Evolutionary conservation across 257 asterid genomes (phyloP).

Genomic region (Solanum bukasovii): DNA sequence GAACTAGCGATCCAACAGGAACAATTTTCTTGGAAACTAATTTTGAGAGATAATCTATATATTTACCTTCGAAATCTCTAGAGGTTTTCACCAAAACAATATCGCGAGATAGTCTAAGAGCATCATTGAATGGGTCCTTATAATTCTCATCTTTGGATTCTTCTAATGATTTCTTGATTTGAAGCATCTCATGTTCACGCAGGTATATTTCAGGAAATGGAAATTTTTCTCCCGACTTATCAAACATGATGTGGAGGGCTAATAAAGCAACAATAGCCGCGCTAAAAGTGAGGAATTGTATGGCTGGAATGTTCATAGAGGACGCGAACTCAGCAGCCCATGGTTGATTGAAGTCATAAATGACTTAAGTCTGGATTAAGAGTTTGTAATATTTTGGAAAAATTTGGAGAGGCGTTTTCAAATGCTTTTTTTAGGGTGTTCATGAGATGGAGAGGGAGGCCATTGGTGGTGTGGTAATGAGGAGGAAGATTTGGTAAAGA

Average conservation of each 20-base stretch:
- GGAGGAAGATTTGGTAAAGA: conserved; percentile 19
- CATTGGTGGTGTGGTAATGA: conserved; percentile 43
- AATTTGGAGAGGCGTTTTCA: conserved; percentile 15
- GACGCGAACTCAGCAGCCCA: conserved; percentile 35
- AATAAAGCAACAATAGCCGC: conserved; percentile 16
- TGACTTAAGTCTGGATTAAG: conserved; percentile 20
- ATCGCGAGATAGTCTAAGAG: not conserved
- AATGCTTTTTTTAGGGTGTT: conserved; percentile 22
- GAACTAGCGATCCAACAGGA: conserved; percentile 31
- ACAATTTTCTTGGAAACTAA: conserved; percentile 24
- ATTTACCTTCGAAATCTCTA: conserved; percentile 26
- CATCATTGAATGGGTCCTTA: not conserved
- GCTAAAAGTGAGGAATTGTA: conserved; percentile 27
- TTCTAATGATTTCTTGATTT: not conserved
- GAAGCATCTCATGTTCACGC: not conserved
- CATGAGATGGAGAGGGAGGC: conserved; percentile 37
- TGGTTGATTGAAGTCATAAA: conserved; percentile 37
- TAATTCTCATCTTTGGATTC: not conserved
- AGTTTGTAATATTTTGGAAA: conserved; percentile 4
- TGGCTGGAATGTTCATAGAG: conserved; percentile 12
- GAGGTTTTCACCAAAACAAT: conserved; percentile 25
- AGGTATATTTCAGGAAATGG: conserved; percentile 9
- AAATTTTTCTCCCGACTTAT: not conserved
- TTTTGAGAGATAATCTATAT: conserved; percentile 8
- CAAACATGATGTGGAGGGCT: conserved; percentile 9